A percentile compares a stretch with the other conserved stretches of the same genome.
Conservation (phyloP, 2,329 filamentous ascomycete genomes). For the Fusarium secorum region DNA sequence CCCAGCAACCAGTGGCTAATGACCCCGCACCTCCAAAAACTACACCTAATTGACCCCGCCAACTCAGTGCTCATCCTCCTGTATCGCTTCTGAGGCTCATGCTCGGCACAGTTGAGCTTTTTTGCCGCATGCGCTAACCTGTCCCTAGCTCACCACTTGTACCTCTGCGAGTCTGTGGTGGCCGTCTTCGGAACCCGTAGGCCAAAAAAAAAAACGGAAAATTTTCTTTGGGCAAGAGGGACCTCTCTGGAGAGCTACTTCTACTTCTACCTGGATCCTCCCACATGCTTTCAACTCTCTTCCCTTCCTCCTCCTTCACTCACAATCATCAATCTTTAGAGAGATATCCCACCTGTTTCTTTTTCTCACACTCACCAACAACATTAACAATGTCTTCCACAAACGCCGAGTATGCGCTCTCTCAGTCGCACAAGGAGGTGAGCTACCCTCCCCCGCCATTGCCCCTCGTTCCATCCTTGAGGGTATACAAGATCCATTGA, state of each 20-base stretch:
- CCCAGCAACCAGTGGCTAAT: constrained; percentile 10
- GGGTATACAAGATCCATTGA: constrained; percentile 19
- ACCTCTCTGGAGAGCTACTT: constrained; percentile 20
- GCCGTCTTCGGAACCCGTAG: constrained; percentile 35
- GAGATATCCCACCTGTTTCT: constrained; percentile 15
- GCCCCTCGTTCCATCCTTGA: constrained; percentile 13
- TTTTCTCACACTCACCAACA: constrained; percentile 14
- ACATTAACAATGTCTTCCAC: constrained; percentile 51
- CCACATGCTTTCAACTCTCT: constrained; percentile 24
- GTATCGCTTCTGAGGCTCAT: constrained; percentile 16
- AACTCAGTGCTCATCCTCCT: constrained; percentile 14
- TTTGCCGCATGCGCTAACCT: constrained; percentile 26
- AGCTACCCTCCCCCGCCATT: constrained; percentile 41
- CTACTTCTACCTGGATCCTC: constrained; percentile 29
- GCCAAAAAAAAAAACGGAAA: constrained; percentile 12
- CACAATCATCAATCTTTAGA: constrained; percentile 13
- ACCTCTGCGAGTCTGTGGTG: constrained; percentile 4
- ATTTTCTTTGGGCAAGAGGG: constrained; percentile 24
- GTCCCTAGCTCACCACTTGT: constrained; percentile 6
- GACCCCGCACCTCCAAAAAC: constrained; percentile 39
- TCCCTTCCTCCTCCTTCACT: constrained; percentile 15
- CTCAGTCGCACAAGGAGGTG: constrained; percentile 63
- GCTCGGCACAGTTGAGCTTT: constrained; percentile 24
- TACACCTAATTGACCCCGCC: constrained; percentile 26
- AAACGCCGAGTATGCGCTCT: constrained; percentile 60